phyloP scores from a whole-genome alignment of 768 basidiomycete genomes.

The Panus rudis region DNA sequence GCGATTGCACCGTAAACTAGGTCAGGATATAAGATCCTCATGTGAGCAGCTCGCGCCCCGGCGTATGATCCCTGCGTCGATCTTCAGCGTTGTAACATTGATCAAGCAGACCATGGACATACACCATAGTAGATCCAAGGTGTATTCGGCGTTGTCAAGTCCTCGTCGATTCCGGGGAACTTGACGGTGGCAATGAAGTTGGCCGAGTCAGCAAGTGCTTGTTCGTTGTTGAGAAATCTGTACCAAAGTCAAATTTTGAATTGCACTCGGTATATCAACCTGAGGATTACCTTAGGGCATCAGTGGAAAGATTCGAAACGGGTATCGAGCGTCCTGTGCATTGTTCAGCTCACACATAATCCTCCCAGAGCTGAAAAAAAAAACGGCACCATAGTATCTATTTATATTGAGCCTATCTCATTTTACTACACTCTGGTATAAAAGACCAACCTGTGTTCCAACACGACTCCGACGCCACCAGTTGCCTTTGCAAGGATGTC shows the following conservation, averaged over 20 bases:
- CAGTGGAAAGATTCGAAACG: conserved; percentile 72
- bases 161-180: conserved; percentile 62
- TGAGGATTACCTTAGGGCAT: conserved; percentile 59
- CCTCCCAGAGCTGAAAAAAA: background rate
- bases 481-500: conserved; percentile 82
- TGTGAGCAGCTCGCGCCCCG: conserved; percentile 89
- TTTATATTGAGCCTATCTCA: background rate
- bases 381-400: conserved; percentile 11
- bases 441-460: conserved; percentile 77
- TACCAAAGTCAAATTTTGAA: conserved; percentile 3
- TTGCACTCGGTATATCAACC: background rate
- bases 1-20: conserved; percentile 89
- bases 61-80: conserved; percentile 72
- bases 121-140: conserved; percentile 96
- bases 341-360: background rate
- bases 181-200: conserved; percentile 82
- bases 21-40: conserved; percentile 81
- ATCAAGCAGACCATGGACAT: conserved; percentile 16
- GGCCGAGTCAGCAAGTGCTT: conserved; percentile 86
- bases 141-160: conserved; percentile 62
- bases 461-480: conserved; percentile 81
- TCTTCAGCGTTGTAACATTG: background rate
- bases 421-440: background rate
- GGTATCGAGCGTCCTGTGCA: conserved; percentile 64
- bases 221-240: conserved; percentile 86